phyloP scores from a whole-genome alignment of 495 filamentous ascomycete species.

The Penicillium pulvis region DNA sequence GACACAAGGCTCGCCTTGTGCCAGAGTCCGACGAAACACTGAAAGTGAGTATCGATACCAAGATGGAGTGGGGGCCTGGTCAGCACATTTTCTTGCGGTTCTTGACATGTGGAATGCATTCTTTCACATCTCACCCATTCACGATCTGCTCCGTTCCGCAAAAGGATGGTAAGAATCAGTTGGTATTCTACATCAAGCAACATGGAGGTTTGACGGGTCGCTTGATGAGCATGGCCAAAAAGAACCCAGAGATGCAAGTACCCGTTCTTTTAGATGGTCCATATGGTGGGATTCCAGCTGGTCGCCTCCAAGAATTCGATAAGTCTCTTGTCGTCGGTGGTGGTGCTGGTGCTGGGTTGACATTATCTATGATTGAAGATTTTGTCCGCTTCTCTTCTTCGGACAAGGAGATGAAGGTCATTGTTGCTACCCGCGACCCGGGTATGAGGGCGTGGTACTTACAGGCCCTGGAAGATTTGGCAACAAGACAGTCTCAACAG shows the following conservation, averaged over 20 bases:
- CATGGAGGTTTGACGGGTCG: slow-evolving; percentile 37
- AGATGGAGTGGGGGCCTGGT: slow-evolving; percentile 39
- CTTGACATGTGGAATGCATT: slow-evolving; percentile 31
- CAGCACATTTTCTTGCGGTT: slow-evolving; percentile 52
- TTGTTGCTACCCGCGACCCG: slow-evolving; percentile 29
- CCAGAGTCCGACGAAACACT: slow-evolving; percentile 38
- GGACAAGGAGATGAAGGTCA: slow-evolving; percentile 22
- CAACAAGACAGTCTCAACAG: slow-evolving; percentile 12
- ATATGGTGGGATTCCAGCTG: slow-evolving; percentile 40
- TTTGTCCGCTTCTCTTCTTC: slow-evolving; percentile 15
- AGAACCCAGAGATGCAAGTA: slow-evolving; percentile 27
- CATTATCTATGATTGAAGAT: slow-evolving; percentile 43
- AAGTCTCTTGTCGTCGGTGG: slow-evolving; percentile 46
- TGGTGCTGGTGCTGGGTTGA: slow-evolving; percentile 49
- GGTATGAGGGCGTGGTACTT: slow-evolving; percentile 28
- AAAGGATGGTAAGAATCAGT: slow-evolving; percentile 15
- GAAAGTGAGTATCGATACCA: slow-evolving; percentile 44
- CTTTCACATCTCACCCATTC: slow-evolving; percentile 45
- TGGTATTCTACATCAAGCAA: slow-evolving; percentile 32
- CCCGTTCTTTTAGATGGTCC: slow-evolving; percentile 45
- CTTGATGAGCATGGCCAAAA: slow-evolving; percentile 29
- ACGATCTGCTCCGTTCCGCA: slow-evolving; percentile 45
- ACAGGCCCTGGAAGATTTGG: slow-evolving; percentile 25
- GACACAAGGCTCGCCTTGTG: slow-evolving; percentile 42
- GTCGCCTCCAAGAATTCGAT: slow-evolving; percentile 25